Evolutionary conservation across 2,329 filamentous ascomycete genomes (phyloP), one percentile per base, ranked within the genome.

Genomic region (Thielaviopsis musarum): DNA sequence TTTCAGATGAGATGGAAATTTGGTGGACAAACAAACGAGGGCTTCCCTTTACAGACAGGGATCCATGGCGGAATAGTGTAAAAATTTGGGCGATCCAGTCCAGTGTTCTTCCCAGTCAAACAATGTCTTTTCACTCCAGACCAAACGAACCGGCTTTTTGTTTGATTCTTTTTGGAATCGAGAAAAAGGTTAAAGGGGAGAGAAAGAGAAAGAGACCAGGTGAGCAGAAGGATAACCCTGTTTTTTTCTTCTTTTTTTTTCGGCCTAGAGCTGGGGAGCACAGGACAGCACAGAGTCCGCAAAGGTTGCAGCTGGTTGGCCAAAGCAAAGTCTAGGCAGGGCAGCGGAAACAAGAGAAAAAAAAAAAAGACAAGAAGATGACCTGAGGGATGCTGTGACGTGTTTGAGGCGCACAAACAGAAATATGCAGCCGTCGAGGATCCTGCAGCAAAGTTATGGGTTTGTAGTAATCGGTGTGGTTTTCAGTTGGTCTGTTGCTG

Each of bases 1-100:
- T 61, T 57, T 58, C 24, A 59, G 60, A 62, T 62, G 60, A 59
- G 57, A 59, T 38, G 60, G n/a, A 62, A 62, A 62, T 57, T 62
- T 49, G 54, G 51, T 56, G 28, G 45, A 41, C 52, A 59, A 54
- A 56, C 60, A 56, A n/a, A 55, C 57, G 52, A 55, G 51, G 38
- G 59, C 48, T 41, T 59, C 57, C 41, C 57, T 59, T 48, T 55
- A 51, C 34, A 59, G n/a, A 30, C 57, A 59, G 38, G 57, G 52
- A 59, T 59, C 26, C 57, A 59, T 59, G 45, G 34, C 56, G 56
- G 28, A 38, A 30, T 52, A 30, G 5, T 24, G 28, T 49, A 17
- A 49, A 49, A 21, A 49, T 49, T 22, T 49, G 45, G 45, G n/a
- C 45, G 45, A 49, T 49, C 45, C 45, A 49, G n/a, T 19, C 38